Evolutionary conservation across 768 basidiomycete species (phyloP), one percentile per base, ranked within the genome.

Genomic region (Tulasnella sp.): DNA sequence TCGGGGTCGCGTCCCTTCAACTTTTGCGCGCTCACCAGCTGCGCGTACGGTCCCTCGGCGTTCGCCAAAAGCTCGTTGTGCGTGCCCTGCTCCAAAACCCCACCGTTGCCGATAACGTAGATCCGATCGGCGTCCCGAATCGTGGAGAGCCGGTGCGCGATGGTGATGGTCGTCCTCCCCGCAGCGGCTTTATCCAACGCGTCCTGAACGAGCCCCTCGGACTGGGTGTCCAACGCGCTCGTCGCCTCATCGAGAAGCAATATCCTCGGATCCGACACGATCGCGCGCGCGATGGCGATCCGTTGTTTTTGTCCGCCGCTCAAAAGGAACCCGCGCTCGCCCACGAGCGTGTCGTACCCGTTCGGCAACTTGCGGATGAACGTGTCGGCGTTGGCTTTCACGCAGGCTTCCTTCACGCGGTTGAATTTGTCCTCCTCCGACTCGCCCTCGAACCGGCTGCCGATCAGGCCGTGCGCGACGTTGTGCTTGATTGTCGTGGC

Each of bases 161-260:
- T 81, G 39, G 80, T 79, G 75, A 84, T 82, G 62, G 83, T 83
- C 0, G 83, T 84, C 29, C 83, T 77, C 2, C 83, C 82, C 16
- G 73, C 75, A 2, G 81, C 77, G 19, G 83, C 83, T 72, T 82
- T 81, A 78, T 96, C 92, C 70, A 95, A 79, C 29, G 93, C 94
- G 78, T 95, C 90, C 80, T 95, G 94, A 0, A 96, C 94, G 73
- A 95, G 84, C 72, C 91, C 92, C 72, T 84, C 84, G 2, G 90
- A 91, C 76, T 90, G 91, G 0, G 92, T 92, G 80, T 95, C 93
- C 19, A 95, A 84, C 41, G 93, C 93, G 75, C 87, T 88, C 1
- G 93, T 94, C 17, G 90, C 92, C 75, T 95, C 94, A 74, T 95
- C 94, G 62, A 95, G 85, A n/a, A 96, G 84, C 26, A 96, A 81